Base-by-base conservation (phyloP, 495 filamentous ascomycete genomes). In the Staphylotrichum tortipilum region DNA sequence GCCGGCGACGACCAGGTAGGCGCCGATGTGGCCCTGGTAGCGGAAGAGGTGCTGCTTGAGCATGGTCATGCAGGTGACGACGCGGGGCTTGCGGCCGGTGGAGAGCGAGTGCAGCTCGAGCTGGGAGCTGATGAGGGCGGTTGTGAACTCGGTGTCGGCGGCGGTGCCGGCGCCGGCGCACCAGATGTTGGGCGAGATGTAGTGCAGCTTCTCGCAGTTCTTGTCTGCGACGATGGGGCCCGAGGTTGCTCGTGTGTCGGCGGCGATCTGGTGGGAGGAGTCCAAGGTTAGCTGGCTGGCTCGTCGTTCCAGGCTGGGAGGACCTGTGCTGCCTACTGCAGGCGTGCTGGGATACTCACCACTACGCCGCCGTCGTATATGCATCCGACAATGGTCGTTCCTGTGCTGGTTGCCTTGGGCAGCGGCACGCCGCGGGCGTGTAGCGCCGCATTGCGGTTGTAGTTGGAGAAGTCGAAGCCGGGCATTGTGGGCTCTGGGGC, bases 181-280 rank as follows among this genome's bases (percentile, higher is more conserved):
- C 94, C 92, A 99, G 74, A 99, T 99, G 70, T 96, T 89, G 47
- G 94, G 89, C 10, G 92, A 76, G 68, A 97, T 99, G 77, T 94
- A 99, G 73, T 99, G 94, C 43, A 99, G 81, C 76, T 99, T 99
- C 72, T 99, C 88, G 72, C 94, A 99, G 81, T 99, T 99, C 87
- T 99, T 99, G 81, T 99, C 94, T 64, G 94, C 94, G 60, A 99
- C 94, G 68, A 99, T 99, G 34, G 90, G 88, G 17, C 94, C 94
- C 54, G 86, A 90, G 34, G 94, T 99, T 47, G 94, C 94, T 82
- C 94, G 81, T 57, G 94, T 99, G 74, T 97, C 94, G 74, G 90
- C 89, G 52, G 89, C 89, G 71, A 95, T 95, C 84, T 88, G 62
- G 40, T n/a, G n/a, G 43, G 15, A 28, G 24, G 40, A 17, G 47